phyloP scores from a whole-genome alignment of 345 rosid genomes.

The Gossypium anomalum region DNA sequence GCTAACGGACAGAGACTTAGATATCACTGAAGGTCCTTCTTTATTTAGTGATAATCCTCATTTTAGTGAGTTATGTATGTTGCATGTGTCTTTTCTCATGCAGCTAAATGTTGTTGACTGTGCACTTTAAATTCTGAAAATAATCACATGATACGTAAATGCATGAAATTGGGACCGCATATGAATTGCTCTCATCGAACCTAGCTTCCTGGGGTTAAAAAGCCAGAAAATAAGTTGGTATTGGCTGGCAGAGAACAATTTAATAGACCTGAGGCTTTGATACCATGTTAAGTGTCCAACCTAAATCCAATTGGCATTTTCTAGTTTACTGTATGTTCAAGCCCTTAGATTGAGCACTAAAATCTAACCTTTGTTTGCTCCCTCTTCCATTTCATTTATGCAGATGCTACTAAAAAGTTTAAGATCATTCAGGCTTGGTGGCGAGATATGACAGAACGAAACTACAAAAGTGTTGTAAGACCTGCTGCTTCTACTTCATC shows the following conservation, averaged over 20 bases:
- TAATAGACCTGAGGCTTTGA: not conserved
- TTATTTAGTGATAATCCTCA: slow-evolving; percentile 11
- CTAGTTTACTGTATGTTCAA: not conserved
- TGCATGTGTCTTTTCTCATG: not conserved
- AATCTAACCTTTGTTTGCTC: not conserved
- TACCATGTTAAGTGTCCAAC: not conserved
- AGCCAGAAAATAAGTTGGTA: not conserved
- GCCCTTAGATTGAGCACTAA: not conserved
- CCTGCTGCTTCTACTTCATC: slow-evolving; percentile 30
- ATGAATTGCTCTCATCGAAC: not conserved
- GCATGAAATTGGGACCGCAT: not conserved
- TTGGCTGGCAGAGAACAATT: not conserved
- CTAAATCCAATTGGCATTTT: not conserved
- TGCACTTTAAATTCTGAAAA: not conserved
- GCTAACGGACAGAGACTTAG: slow-evolving; percentile 30
- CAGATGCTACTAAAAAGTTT: slow-evolving; percentile 68
- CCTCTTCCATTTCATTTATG: slow-evolving; percentile 16
- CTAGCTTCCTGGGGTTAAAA: not conserved
- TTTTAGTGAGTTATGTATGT: not conserved
- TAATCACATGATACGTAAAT: not conserved
- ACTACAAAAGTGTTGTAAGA: slow-evolving; percentile 32
- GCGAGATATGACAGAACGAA: slow-evolving; percentile 73
- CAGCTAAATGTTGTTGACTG: slow-evolving; percentile 1
- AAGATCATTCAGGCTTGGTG: slow-evolving; percentile 88
- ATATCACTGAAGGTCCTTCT: slow-evolving; percentile 43